These are phyloP conservation scores for Penicillium arizonense DNA, from an alignment of 495 filamentous ascomycete genomes.

Conservation along the genomic window DNA sequence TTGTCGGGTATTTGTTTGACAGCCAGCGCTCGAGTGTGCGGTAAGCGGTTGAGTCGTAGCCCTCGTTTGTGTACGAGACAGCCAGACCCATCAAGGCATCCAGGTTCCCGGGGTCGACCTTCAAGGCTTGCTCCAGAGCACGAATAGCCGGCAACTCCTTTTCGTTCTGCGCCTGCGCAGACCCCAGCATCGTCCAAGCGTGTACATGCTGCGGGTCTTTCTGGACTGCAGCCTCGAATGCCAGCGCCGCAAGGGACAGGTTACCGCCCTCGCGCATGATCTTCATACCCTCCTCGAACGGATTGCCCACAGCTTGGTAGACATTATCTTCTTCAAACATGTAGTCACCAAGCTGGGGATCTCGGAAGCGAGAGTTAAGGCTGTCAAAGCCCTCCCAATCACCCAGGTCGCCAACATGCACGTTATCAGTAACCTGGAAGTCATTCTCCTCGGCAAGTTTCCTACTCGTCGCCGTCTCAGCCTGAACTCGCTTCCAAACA, in stretches of 20 bases:
- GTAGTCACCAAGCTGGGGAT: slow-evolving; percentile 82
- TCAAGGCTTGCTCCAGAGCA: slow-evolving; percentile 89
- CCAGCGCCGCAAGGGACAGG: slow-evolving; percentile 86
- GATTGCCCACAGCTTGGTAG: slow-evolving; percentile 71
- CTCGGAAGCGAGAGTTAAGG: slow-evolving; percentile 57
- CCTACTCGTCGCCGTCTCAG: slow-evolving; percentile 72
- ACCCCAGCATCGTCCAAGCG: slow-evolving; percentile 89
- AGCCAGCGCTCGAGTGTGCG: slow-evolving; percentile 97
- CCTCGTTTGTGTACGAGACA: slow-evolving; percentile 99
- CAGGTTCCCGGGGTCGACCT: slow-evolving; percentile 80
- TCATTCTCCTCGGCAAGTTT: slow-evolving; percentile 65
- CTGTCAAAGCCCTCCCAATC: slow-evolving; percentile 72
- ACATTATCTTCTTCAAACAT: slow-evolving; percentile 92
- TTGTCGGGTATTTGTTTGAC: slow-evolving; percentile 80
- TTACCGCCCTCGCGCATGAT: slow-evolving; percentile 93
- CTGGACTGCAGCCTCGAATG: slow-evolving; percentile 96
- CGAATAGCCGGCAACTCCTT: slow-evolving; percentile 98
- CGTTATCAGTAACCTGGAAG: slow-evolving; percentile 48
- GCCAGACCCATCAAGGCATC: slow-evolving; percentile 91
- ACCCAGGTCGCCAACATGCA: slow-evolving; percentile 66
- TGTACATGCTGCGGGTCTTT: slow-evolving; percentile 83
- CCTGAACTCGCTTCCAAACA: slow-evolving; percentile 83
- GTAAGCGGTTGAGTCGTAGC: slow-evolving; percentile 95
- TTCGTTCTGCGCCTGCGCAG: slow-evolving; percentile 94
- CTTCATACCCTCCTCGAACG: slow-evolving; percentile 85